These are phyloP conservation scores for Moesziomyces antarcticus DNA, from an alignment of 1,284 basidiomycete genomes.

Conservation along the genomic window DNA sequence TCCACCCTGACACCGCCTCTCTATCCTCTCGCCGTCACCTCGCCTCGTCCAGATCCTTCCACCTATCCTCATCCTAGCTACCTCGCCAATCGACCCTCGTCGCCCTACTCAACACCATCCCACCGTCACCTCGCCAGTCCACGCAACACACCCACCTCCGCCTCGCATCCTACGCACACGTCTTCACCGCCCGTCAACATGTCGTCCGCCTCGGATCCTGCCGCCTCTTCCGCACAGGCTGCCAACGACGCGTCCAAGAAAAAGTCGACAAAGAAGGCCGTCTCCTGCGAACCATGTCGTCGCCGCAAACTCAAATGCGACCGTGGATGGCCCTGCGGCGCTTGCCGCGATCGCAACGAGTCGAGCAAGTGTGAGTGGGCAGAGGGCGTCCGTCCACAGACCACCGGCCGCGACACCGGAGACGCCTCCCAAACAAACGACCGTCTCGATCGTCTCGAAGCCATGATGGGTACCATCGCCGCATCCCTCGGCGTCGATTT, in stretches of 20 bases:
- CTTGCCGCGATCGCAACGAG: slow-evolving; percentile 52
- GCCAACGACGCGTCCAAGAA: slow-evolving; percentile 27
- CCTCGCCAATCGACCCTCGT: slow-evolving; percentile 1
- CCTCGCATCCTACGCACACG: background rate
- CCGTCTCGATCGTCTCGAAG: slow-evolving; percentile 53
- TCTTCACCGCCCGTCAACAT: slow-evolving; percentile 9
- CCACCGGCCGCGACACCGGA: slow-evolving; percentile 44
- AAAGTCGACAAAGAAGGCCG: slow-evolving; percentile 60
- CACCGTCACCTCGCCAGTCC: background rate
- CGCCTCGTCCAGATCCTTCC: slow-evolving; percentile 8
- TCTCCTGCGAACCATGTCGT: slow-evolving; percentile 60
- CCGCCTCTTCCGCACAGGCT: background rate
- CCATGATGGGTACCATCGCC: slow-evolving; percentile 51
- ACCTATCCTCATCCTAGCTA: slow-evolving; percentile 1
- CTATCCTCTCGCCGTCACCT: slow-evolving; percentile 11
- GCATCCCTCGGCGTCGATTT: slow-evolving; percentile 39
- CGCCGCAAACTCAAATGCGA: slow-evolving; percentile 62
- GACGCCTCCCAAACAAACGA: slow-evolving; percentile 38
- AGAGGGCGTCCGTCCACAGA: slow-evolving; percentile 56
- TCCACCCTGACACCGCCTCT: slow-evolving; percentile 30
- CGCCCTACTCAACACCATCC: slow-evolving; percentile 1
- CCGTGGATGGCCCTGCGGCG: slow-evolving; percentile 56
- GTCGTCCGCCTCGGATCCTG: slow-evolving; percentile 15
- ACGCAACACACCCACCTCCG: slow-evolving; percentile 6
- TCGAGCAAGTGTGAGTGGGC: slow-evolving; percentile 60